phyloP scores from a whole-genome alignment of 1,139 yeast genomes.

The Hanseniaspora gamundiae region DNA sequence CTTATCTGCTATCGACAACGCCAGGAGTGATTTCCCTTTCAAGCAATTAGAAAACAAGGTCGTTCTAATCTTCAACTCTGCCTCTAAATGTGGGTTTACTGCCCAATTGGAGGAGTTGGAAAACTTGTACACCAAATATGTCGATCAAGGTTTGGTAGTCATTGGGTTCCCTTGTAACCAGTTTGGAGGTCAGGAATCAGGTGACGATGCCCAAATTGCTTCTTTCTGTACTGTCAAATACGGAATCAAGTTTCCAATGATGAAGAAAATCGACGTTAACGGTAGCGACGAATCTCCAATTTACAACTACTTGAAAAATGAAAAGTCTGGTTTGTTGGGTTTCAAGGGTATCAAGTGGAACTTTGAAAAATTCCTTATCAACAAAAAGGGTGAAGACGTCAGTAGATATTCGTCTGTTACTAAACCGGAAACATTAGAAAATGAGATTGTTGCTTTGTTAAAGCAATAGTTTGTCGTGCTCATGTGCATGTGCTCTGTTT shows the following conservation, averaged over 20 bases:
- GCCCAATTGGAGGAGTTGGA: conserved; percentile 83
- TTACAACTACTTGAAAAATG: conserved; percentile 53
- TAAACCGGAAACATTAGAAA: conserved; percentile 48
- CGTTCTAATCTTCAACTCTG: conserved; percentile 80
- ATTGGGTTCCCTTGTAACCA: conserved; percentile 88
- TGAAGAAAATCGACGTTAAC: conserved; percentile 73
- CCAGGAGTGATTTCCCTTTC: conserved; percentile 56
- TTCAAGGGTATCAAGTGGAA: conserved; percentile 72
- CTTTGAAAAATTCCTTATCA: conserved; percentile 73
- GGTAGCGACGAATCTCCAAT: conserved; percentile 67
- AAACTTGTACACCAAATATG: conserved; percentile 65
- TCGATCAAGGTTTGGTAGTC: conserved; percentile 61
- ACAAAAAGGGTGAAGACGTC: conserved; percentile 52
- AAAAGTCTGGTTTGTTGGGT: conserved; percentile 47
- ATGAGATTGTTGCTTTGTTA: conserved; percentile 36
- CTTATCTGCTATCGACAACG: conserved; percentile 43
- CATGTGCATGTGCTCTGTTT: no score
- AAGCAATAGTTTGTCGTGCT: conserved; percentile 3
- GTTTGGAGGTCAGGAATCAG: conserved; percentile 78
- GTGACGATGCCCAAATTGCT: conserved; percentile 44
- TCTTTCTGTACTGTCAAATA: conserved; percentile 44
- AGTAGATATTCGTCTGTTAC: conserved; percentile 57
- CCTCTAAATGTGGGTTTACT: conserved; percentile 83
- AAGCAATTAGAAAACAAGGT: conserved; percentile 72
- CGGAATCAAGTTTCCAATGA: conserved; percentile 50